These are phyloP conservation scores for Mortierella sp. DNA, from an alignment of 371 early-diverging fungal species.

Conservation along the genomic window DNA sequence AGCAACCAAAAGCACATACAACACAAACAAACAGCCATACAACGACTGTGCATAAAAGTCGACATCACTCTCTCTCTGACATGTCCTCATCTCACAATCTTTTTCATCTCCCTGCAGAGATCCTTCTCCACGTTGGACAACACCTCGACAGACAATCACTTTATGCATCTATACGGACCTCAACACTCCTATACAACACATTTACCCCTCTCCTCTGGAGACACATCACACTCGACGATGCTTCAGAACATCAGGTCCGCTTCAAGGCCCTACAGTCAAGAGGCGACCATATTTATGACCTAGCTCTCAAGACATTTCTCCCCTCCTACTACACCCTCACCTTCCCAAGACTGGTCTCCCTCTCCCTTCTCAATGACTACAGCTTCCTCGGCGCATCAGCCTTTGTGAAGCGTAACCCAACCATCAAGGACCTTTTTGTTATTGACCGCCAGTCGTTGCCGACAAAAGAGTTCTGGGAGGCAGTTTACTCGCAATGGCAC, in stretches of 20 bases:
- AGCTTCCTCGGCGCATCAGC: neutral
- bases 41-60: neutral
- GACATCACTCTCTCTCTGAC: neutral
- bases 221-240: neutral
- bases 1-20: too few relatives aligned
- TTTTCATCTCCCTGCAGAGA: neutral
- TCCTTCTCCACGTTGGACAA: neutral
- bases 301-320: neutral
- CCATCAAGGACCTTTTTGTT: neutral
- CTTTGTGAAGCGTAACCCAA: neutral
- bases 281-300: neutral
- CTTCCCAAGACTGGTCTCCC: neutral
- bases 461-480: conserved; percentile 3
- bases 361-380: conserved; percentile 7
- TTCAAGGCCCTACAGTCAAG: neutral
- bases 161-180: neutral
- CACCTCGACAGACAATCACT: neutral
- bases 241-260: neutral
- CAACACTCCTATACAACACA: neutral
- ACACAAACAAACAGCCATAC: too few relatives aligned
- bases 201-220: conserved; percentile 10
- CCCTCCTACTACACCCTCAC: neutral
- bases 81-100: neutral
- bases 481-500: neutral
- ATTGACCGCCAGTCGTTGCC: neutral